A percentile compares a stretch with the other conserved stretches of the same genome.
These are phyloP conservation scores for Gnetum montanum DNA, from an alignment of 75 land plant genomes.

Conservation along the genomic window DNA sequence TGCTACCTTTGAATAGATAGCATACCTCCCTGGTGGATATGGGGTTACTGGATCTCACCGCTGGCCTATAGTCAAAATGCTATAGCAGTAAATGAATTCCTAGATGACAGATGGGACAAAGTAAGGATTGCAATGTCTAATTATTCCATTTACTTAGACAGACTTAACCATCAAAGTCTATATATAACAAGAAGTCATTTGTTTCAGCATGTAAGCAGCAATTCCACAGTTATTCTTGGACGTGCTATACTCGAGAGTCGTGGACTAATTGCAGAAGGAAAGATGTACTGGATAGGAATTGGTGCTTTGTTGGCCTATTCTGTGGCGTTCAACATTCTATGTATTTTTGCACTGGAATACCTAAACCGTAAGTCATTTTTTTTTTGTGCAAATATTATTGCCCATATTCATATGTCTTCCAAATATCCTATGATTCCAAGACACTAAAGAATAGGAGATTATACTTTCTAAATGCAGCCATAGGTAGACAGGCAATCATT, in stretches of 20 bases:
- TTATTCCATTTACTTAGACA: neutral
- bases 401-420: too few species aligned
- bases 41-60: slow-evolving; percentile 89
- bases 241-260: slow-evolving; percentile 24
- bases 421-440: slow-evolving; percentile 11
- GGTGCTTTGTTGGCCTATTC: slow-evolving; percentile 56
- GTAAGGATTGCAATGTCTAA: slow-evolving; percentile 16
- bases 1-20: slow-evolving; percentile 12
- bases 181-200: neutral
- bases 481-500: slow-evolving; percentile 12
- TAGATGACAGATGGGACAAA: slow-evolving; percentile 51
- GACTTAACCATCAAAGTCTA: neutral
- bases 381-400: neutral
- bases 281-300: slow-evolving; percentile 85
- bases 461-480: slow-evolving; percentile 13
- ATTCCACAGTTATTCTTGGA: slow-evolving; percentile 29
- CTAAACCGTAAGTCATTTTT: slow-evolving; percentile 49
- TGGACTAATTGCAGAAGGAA: slow-evolving; percentile 32
- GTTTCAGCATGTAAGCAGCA: neutral
- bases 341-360: slow-evolving; percentile 32
- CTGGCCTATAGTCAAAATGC: slow-evolving; percentile 61
- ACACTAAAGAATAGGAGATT: slow-evolving; percentile 25
- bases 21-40: slow-evolving; percentile 72
- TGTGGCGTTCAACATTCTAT: slow-evolving; percentile 47
- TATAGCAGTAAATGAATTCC: slow-evolving; percentile 60